Base-by-base conservation (phyloP, 192 early-diverging fungal species). In the Dimargaris cristalligena region DNA sequence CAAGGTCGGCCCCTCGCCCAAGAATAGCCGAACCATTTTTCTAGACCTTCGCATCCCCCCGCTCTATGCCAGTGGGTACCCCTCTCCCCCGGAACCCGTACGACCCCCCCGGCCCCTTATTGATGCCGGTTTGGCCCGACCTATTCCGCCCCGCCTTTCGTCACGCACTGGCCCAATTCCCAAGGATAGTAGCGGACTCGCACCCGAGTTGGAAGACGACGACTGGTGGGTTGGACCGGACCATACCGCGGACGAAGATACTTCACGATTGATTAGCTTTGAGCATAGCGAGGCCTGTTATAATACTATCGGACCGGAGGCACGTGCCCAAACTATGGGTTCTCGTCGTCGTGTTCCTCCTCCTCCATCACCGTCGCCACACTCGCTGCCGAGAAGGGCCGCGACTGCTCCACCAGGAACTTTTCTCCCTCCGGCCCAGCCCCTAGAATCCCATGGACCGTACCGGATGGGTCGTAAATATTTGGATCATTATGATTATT, bases 371-470 rank as follows among this genome's bases (percentile, higher is more conserved):
- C 16, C 38, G 38, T 16, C 38, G 16, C 38, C 38, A 41, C 8
- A 10, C 38, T 6, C 38, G 38, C 16, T 16, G 16, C 16, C 8
- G 38, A 10, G 16, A 6, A 41, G 38, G 16, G 38, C 38, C 38
- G 8, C 38, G n/a, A n/a, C n/a, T n/a, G n/a, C 38, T 16, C 8
- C 38, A 6, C 38, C 38, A 6, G 38, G 38, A 6, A 41, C 16
- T 6, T 6, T 10, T 16, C 38, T 6, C 38, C 38, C 38, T 6
- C 38, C 8, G 38, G 38, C 38, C 38, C 38, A 41, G 38, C 32
- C 34, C 45, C 34, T 44, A 4, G 16, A 65, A 56, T 31, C 52
- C 52, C 23, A 56, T 47, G 48, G 26, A 54, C 65, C 62, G 29
- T 44, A 63, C 26, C 44, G 38, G 16, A 41, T 41, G 38, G 38